A percentile compares a stretch with the other conserved stretches of the same genome.
Evolutionary conservation across 2,329 filamentous ascomycete genomes (phyloP).

Genomic region (Pyricularia sp.): DNA sequence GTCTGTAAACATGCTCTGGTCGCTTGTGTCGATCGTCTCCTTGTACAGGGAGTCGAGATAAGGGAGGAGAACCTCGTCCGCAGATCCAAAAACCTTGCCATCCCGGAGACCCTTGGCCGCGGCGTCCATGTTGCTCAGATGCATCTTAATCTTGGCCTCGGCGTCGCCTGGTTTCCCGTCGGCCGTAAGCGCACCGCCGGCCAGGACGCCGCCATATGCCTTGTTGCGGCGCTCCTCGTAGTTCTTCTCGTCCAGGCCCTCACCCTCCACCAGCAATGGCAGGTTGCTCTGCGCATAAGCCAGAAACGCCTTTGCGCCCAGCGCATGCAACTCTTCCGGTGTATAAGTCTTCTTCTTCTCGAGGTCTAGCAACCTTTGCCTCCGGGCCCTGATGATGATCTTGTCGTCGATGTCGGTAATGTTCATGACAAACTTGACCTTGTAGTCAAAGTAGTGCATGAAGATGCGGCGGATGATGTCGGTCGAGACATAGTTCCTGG

Average conservation of each 20-base stretch:
- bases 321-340: constrained; percentile 31
- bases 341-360: constrained; percentile 60
- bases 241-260: constrained; percentile 35
- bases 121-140: constrained; percentile 17
- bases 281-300: constrained; percentile 47
- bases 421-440: constrained; percentile 86
- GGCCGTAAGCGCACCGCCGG: constrained; percentile 12
- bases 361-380: constrained; percentile 73
- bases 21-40: constrained; percentile 50
- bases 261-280: constrained; percentile 35
- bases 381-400: constrained; percentile 56
- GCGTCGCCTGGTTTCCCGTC: constrained; percentile 14
- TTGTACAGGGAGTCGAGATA: constrained; percentile 68
- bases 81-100: constrained; percentile 38
- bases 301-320: constrained; percentile 44
- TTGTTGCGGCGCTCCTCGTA: constrained; percentile 39
- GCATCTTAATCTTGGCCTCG: constrained; percentile 17
- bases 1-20: constrained; percentile 71
- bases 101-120: constrained; percentile 5
- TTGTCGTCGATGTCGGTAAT: constrained; percentile 73
- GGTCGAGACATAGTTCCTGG: constrained; percentile 82
- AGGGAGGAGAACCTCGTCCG: constrained; percentile 63
- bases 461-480: constrained; percentile 82
- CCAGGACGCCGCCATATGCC: constrained; percentile 32
- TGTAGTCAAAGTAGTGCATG: constrained; percentile 72